Conservation (phyloP, 2,329 filamentous ascomycete species). For the Metarhizium anisopliae region DNA sequence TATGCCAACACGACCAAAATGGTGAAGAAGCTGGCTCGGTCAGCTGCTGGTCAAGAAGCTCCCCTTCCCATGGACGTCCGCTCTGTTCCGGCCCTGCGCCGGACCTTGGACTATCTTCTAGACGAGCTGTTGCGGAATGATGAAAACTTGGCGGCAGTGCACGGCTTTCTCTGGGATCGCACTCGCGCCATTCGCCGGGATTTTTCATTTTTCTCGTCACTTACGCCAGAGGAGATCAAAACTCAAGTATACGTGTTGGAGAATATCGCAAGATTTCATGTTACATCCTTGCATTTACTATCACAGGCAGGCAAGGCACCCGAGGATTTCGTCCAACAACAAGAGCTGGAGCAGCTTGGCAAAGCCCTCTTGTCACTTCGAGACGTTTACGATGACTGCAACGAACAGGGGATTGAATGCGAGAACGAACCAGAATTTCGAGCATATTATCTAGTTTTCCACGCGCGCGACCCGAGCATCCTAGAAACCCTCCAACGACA, state of each 20-base stretch:
- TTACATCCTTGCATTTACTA: conserved; percentile 54
- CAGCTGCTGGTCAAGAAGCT: conserved; percentile 58
- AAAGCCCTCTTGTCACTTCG: conserved; percentile 57
- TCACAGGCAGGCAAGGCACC: conserved; percentile 45
- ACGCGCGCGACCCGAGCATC: conserved; percentile 49
- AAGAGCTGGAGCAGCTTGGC: conserved; percentile 58
- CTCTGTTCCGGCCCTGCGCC: conserved; percentile 47
- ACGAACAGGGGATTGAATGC: conserved; percentile 46
- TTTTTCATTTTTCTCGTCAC: conserved; percentile 57
- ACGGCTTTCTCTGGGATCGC: conserved; percentile 60
- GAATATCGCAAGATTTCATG: conserved; percentile 58
- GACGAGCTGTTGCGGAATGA: conserved; percentile 48
- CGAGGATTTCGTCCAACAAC: conserved; percentile 56
- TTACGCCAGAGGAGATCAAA: conserved; percentile 46
- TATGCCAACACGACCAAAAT: conserved; percentile 44
- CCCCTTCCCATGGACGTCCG: conserved; percentile 61
- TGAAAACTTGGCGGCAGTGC: conserved; percentile 43
- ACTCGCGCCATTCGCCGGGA: conserved; percentile 60
- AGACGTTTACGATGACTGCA: conserved; percentile 58
- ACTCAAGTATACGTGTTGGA: conserved; percentile 56
- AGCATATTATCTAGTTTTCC: conserved; percentile 55
- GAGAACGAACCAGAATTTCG: conserved; percentile 58
- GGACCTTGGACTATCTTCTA: conserved; percentile 55
- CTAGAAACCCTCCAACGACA: conserved; percentile 42
- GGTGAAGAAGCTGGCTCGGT: conserved; percentile 60